These are phyloP conservation scores for Rhodotorula kratochvilovae DNA, from an alignment of 768 basidiomycete species.

Conservation along the genomic window DNA sequence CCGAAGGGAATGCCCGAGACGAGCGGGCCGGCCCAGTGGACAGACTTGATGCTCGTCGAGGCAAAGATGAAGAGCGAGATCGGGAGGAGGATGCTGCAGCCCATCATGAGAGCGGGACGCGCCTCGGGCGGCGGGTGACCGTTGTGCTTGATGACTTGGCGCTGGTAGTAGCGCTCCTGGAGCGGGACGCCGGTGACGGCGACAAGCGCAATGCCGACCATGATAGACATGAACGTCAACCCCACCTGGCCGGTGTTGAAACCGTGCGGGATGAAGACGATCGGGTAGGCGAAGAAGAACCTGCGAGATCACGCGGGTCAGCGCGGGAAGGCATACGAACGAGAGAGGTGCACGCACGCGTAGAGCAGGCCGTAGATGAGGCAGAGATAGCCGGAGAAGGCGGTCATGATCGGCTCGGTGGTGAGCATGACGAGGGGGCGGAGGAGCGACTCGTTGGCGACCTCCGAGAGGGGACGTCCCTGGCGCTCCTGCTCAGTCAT, in stretches of 20 bases:
- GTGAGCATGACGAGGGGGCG: slow-evolving; percentile 62
- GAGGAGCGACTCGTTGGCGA: slow-evolving; percentile 56
- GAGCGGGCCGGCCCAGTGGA: slow-evolving; percentile 44
- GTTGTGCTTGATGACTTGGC: slow-evolving; percentile 5
- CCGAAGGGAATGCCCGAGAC: slow-evolving; percentile 37
- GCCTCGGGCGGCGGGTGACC: slow-evolving; percentile 35
- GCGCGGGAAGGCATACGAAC: not conserved
- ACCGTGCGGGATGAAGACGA: slow-evolving; percentile 17
- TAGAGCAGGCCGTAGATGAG: slow-evolving; percentile 50
- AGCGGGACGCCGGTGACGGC: slow-evolving; percentile 35
- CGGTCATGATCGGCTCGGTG: slow-evolving; percentile 61
- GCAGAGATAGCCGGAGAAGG: slow-evolving; percentile 61
- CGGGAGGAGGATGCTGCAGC: slow-evolving; percentile 44
- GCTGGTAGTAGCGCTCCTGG: slow-evolving; percentile 43
- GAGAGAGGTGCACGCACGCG: not conserved
- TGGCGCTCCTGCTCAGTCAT: slow-evolving; percentile 52
- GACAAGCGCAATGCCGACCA: too few relatives aligned
- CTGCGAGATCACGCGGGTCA: not conserved
- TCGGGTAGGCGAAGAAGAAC: not conserved
- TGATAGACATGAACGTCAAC: slow-evolving; percentile 5
- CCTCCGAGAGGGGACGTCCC: slow-evolving; percentile 56
- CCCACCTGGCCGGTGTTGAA: slow-evolving; percentile 17
- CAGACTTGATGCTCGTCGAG: slow-evolving; percentile 43
- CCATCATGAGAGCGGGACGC: slow-evolving; percentile 44
- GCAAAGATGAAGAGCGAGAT: slow-evolving; percentile 48